phyloP scores from a whole-genome alignment of 345 rosid species.

The Camelina sativa region DNA sequence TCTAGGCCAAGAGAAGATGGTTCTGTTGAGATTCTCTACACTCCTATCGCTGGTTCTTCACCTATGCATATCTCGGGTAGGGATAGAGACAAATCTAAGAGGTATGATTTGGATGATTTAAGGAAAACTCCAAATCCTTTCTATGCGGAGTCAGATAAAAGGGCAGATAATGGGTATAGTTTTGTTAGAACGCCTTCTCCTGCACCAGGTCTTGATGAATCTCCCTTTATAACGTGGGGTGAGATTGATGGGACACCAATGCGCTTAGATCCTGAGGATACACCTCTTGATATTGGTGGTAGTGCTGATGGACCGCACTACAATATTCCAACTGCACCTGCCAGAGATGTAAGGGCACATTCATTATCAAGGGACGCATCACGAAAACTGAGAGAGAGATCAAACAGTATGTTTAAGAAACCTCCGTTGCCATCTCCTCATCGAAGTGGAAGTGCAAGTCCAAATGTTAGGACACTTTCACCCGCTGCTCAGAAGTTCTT shows the following conservation, averaged over 20 bases:
- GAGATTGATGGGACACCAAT: slow-evolving; percentile 97
- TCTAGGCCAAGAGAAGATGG: slow-evolving; percentile 85
- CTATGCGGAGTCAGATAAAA: slow-evolving; percentile 76
- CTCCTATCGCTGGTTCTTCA: slow-evolving; percentile 76
- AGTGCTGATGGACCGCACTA: slow-evolving; percentile 82
- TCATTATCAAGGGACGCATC: slow-evolving; percentile 91
- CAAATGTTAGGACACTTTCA: slow-evolving; percentile 73
- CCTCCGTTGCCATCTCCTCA: slow-evolving; percentile 91
- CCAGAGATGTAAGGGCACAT: slow-evolving; percentile 84
- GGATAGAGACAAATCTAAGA: slow-evolving; percentile 75
- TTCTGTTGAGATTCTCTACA: slow-evolving; percentile 73
- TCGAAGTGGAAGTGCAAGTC: slow-evolving; percentile 97
- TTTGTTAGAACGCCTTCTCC: slow-evolving; percentile 96
- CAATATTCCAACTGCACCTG: slow-evolving; percentile 76
- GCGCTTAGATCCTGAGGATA: slow-evolving; percentile 86
- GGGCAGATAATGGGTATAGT: slow-evolving; percentile 82
- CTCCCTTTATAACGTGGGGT: slow-evolving; percentile 98
- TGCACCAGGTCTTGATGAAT: slow-evolving; percentile 88
- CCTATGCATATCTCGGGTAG: slow-evolving; percentile 69
- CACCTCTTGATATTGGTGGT: slow-evolving; percentile 92
- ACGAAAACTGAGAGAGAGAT: slow-evolving; percentile 75
- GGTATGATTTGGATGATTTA: slow-evolving; percentile 87
- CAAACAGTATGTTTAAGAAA: slow-evolving; percentile 80
- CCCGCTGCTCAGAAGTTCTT: slow-evolving; percentile 98
- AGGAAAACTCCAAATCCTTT: slow-evolving; percentile 84